These are phyloP conservation scores for Wickerhamiella galacta DNA, from an alignment of 805 yeast genomes.

Conservation along the genomic window DNA sequence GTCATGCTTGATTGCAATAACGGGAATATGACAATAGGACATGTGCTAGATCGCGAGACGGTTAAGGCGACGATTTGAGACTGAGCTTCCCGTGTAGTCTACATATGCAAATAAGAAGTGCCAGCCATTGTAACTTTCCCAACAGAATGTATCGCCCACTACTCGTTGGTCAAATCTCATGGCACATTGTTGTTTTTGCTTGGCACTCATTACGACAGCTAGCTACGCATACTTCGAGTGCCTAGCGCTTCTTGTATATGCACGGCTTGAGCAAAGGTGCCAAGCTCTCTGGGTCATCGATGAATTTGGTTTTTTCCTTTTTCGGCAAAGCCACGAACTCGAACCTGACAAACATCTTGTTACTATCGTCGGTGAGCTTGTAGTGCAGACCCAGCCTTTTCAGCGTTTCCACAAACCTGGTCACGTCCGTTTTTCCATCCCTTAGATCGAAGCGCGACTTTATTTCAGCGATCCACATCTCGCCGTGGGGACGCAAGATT, in stretches of 20 bases:
- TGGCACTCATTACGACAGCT: no score
- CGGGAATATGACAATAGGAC: no score
- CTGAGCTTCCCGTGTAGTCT: no score
- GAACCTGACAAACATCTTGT: slow-evolving; percentile 88
- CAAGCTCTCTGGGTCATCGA: slow-evolving; percentile 55
- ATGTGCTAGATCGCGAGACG: no score
- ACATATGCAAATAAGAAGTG: no score
- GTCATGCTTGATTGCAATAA: no score
- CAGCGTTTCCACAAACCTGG: slow-evolving; percentile 60
- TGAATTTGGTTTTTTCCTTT: slow-evolving; percentile 33
- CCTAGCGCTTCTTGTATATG: slow-evolving; percentile 78
- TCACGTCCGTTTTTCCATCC: slow-evolving; percentile 29
- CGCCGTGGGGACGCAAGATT: slow-evolving; percentile 77
- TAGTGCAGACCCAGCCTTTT: slow-evolving; percentile 71
- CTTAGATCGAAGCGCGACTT: slow-evolving; percentile 57
- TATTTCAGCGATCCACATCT: slow-evolving; percentile 94
- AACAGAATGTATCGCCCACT: no score
- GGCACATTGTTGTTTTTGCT: no score
- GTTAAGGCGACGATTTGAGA: no score
- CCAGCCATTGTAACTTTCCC: no score
- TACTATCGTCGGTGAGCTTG: slow-evolving; percentile 67
- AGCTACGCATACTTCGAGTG: no score
- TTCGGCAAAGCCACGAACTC: slow-evolving; percentile 62
- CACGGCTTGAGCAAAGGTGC: slow-evolving; percentile 75
- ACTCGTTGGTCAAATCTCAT: no score